Percentiles rank a stretch among this genome's conserved stretches.
Conservation (phyloP, 1,284 basidiomycete genomes). For the Trametes sp. region DNA sequence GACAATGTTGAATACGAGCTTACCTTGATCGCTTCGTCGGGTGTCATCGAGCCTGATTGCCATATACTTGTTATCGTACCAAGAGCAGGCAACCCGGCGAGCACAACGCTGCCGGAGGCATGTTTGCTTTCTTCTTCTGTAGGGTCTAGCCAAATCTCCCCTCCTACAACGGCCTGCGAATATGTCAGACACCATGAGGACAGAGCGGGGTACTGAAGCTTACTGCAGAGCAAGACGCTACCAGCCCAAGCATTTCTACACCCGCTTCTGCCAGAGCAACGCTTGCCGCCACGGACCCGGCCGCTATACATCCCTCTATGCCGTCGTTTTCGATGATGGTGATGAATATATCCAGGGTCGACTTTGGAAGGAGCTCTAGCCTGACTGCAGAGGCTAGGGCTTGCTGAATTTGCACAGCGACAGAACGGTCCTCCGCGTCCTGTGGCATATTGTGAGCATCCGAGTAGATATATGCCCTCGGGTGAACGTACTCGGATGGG, state of each 20-base stretch:
- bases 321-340: constrained; percentile 93
- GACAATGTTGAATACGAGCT: constrained; percentile 35
- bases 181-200: constrained; percentile 25
- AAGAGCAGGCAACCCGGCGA: constrained; percentile 92
- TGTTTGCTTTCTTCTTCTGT: constrained; percentile 67
- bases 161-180: constrained; percentile 59
- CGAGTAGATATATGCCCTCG: neutral
- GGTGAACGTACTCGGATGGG: constrained; percentile 80
- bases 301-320: constrained; percentile 83
- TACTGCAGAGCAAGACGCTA: constrained; percentile 80
- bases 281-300: constrained; percentile 88
- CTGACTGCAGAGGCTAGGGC: constrained; percentile 87
- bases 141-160: constrained; percentile 81
- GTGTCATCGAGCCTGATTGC: constrained; percentile 74
- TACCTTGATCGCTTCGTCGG: constrained; percentile 61
- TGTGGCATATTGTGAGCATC: constrained; percentile 43
- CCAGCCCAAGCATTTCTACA: constrained; percentile 87
- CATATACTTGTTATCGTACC: constrained; percentile 84
- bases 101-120: constrained; percentile 69
- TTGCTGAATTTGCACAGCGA: constrained; percentile 87
- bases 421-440: constrained; percentile 93
- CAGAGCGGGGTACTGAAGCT: constrained; percentile 35
- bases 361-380: constrained; percentile 92
- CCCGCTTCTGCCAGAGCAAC: constrained; percentile 91
- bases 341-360: constrained; percentile 91